Base-by-base conservation (phyloP, 2,329 filamentous ascomycete genomes). In the Phialophora macrospora region DNA sequence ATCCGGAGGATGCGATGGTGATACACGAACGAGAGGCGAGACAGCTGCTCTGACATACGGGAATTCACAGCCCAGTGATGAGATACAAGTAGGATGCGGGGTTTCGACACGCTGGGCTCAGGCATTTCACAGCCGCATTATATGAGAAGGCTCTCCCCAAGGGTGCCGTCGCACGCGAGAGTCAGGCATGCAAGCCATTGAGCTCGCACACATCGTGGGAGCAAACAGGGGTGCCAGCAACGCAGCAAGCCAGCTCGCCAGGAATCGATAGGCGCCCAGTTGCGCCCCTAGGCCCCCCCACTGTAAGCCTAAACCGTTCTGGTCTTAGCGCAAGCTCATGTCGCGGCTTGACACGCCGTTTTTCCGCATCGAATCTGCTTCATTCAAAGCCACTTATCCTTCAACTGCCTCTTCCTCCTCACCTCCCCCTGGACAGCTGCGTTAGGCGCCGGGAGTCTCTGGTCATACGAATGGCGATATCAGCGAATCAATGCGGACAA, bases 401-500 rank as follows among this genome's bases (percentile, higher is more conserved):
- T 44, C 17, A 41, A 30, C 30, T 30, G 1, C 38, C 38, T 14
- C 14, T n/a, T 7, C 38, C 14, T 44, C 6, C 11, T 34, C 32
- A 12, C 8, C 32, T 34, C 12, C 30, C n/a, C 32, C 38, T 8
- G 38, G 38, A 44, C 38, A 44, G 38, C 38, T n/a, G 38, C 38
- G 14, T n/a, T 20, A 44, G 38, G 5, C 38, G n/a, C 17, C 38
- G 3, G 17, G 38, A n/a, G 14, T 8, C 17, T n/a, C 38, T n/a
- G 38, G 38, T 7, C 38, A 44, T 17, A n/a, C 38, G 7, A 34
- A n/a, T 55, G 52, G 12, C 26, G 24, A 9, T 8, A 20, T 22
- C 22, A 51, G 48, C 48, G 9, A 8, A 17, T 26, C 17, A 14
- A 28, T 7, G 6, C 14, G 8, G 32, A 54, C 34, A 60, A 71